A percentile compares a stretch with the other conserved stretches of the same genome.
phyloP scores from a whole-genome alignment of 1,139 yeast genomes.

The Candida sanyaensis region DNA sequence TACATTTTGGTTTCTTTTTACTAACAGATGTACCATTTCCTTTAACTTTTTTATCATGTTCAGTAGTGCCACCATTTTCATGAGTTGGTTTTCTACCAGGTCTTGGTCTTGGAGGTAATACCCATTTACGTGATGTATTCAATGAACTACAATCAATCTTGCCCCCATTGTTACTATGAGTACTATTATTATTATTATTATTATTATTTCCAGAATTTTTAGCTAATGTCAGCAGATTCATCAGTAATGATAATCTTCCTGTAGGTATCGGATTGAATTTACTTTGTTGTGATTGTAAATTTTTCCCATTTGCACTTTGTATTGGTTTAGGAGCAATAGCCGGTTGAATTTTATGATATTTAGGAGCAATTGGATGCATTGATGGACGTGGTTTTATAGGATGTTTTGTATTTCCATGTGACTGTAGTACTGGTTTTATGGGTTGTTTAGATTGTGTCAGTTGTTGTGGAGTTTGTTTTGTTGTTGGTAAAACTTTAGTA shows the following conservation, averaged over 20 bases:
- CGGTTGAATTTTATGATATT: slow-evolving; percentile 44
- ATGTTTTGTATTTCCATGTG: slow-evolving; percentile 3
- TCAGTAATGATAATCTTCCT: slow-evolving; percentile 15
- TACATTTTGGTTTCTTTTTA: slow-evolving; percentile 8
- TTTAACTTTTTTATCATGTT: slow-evolving; percentile 10
- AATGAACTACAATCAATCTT: slow-evolving; percentile 24
- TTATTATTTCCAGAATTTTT: not conserved
- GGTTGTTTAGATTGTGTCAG: slow-evolving; percentile 4
- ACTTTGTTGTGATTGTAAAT: slow-evolving; percentile 1
- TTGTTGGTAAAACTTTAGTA: not conserved
- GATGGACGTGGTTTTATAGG: slow-evolving; percentile 4
- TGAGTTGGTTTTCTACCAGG: slow-evolving; percentile 54
- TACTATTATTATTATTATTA: too few species aligned
- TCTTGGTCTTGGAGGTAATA: slow-evolving; percentile 64
- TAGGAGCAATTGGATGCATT: slow-evolving; percentile 15
- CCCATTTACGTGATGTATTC: slow-evolving; percentile 62
- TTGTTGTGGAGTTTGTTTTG: not conserved
- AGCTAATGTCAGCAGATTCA: slow-evolving; percentile 10
- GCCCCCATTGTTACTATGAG: too few species aligned
- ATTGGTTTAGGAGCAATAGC: slow-evolving; percentile 43
- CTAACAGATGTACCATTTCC: slow-evolving; percentile 5
- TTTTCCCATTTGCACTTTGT: slow-evolving; percentile 22
- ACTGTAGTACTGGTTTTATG: not conserved
- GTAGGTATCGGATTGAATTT: slow-evolving; percentile 16
- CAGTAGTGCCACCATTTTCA: slow-evolving; percentile 12